These are phyloP conservation scores for Cryptosporidium canis DNA, from an alignment of 169 alveolate genomes.

Conservation along the genomic window DNA sequence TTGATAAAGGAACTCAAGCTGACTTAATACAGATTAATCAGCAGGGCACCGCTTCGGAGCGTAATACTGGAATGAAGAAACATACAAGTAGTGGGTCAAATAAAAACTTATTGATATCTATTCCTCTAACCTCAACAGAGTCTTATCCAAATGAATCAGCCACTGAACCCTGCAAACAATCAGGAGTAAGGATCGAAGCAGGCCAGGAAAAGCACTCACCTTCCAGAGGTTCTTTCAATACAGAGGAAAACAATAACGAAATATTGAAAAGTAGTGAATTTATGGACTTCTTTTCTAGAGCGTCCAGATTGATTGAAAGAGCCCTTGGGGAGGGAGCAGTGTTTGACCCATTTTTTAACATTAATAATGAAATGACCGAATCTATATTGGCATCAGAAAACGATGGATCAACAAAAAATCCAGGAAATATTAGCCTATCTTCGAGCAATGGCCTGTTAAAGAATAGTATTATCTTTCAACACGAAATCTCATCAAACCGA, in stretches of 20 bases:
- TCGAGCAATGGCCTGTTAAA: constrained; percentile 57
- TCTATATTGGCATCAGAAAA: background rate
- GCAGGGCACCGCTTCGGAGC: background rate
- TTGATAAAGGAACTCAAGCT: constrained; percentile 65
- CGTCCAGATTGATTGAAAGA: constrained; percentile 57
- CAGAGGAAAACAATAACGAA: constrained; percentile 12
- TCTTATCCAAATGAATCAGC: constrained; percentile 1
- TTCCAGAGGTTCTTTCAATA: background rate
- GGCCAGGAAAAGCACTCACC: background rate
- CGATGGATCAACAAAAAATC: constrained; percentile 10
- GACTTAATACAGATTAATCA: background rate
- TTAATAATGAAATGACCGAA: background rate
- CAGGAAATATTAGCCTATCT: constrained; percentile 40
- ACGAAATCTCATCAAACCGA: constrained; percentile 8
- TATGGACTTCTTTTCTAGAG: constrained; percentile 46
- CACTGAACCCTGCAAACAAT: background rate
- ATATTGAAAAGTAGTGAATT: constrained; percentile 64
- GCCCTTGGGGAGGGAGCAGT: constrained; percentile 68
- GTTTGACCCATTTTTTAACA: constrained; percentile 62
- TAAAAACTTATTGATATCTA: constrained; percentile 6
- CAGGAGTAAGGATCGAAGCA: background rate
- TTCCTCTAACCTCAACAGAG: constrained; percentile 5
- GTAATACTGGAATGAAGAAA: background rate
- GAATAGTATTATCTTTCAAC: constrained; percentile 47
- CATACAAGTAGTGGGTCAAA: background rate